Percentiles rank a stretch among this genome's conserved stretches.
Conservation (phyloP, 495 filamentous ascomycete genomes). For the Rhizodiscina lignyota region DNA sequence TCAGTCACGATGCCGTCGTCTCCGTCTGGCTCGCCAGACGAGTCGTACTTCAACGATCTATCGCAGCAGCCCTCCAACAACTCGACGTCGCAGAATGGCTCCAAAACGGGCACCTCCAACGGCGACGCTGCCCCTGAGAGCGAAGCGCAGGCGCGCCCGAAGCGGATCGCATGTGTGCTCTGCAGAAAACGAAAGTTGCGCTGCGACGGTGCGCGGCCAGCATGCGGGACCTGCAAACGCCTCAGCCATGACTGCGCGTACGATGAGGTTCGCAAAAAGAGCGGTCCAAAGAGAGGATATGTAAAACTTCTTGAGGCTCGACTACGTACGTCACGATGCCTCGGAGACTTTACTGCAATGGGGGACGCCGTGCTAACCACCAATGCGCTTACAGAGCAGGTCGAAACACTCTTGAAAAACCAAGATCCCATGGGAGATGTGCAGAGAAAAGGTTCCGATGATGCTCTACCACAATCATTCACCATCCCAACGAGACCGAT, state of each 20-base stretch:
- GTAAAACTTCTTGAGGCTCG: slow-evolving; percentile 94
- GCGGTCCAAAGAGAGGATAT: slow-evolving; percentile 93
- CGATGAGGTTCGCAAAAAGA: slow-evolving; percentile 93
- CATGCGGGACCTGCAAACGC: slow-evolving; percentile 81
- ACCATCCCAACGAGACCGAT: too few species aligned
- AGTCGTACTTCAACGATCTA: slow-evolving; percentile 37
- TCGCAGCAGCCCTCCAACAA: slow-evolving; percentile 27
- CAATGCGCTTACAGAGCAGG: slow-evolving; percentile 49
- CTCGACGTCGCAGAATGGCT: too few species aligned
- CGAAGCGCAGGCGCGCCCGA: slow-evolving; percentile 18
- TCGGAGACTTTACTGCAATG: background rate
- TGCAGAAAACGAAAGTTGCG: slow-evolving; percentile 87
- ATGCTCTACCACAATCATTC: too few species aligned
- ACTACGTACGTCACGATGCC: slow-evolving; percentile 43
- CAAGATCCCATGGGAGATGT: too few species aligned
- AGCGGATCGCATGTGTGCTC: slow-evolving; percentile 92
- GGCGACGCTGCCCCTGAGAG: too few species aligned
- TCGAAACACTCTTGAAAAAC: slow-evolving; percentile 78
- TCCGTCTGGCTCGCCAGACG: too few species aligned
- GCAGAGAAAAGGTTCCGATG: too few species aligned
- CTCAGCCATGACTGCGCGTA: slow-evolving; percentile 86
- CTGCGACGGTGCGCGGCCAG: slow-evolving; percentile 62
- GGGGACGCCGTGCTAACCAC: slow-evolving; percentile 1
- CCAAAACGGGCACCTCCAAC: too few species aligned
- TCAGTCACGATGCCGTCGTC: too few species aligned